Conservation (phyloP, 352 stramenopile species). For the Globisporangium megalacanthum region DNA sequence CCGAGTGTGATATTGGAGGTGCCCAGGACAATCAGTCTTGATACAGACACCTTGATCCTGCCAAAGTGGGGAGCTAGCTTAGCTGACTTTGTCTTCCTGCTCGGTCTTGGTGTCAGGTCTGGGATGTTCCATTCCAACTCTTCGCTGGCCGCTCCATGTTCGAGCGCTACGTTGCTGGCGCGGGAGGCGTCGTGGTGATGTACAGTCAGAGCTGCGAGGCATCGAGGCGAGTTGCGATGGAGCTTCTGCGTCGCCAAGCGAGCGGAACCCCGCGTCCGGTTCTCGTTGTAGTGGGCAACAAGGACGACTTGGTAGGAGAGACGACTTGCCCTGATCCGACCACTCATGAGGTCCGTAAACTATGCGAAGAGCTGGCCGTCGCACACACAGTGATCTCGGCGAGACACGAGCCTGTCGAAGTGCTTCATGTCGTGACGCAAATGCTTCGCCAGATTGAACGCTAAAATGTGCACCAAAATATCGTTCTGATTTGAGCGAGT, state of each 20-base stretch:
- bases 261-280: background rate
- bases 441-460: background rate
- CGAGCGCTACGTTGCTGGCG: slow-evolving; percentile 30
- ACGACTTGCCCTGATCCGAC: background rate
- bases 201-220: slow-evolving; percentile 24
- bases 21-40: too few relatives aligned
- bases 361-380: background rate
- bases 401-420: background rate
- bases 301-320: slow-evolving; percentile 1
- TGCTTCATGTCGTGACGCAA: background rate
- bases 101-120: slow-evolving; percentile 25
- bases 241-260: background rate
- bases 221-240: slow-evolving; percentile 4
- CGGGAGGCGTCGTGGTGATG: slow-evolving; percentile 33
- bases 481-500: background rate
- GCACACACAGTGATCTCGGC: slow-evolving; percentile 2
- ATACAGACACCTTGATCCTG: too few relatives aligned
- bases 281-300: slow-evolving; percentile 9
- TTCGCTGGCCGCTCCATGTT: slow-evolving; percentile 42
- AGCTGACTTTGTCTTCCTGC: too few relatives aligned
- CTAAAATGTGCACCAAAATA: background rate
- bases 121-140: slow-evolving; percentile 51
- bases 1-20: slow-evolving; percentile 41
- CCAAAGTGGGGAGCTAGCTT: too few relatives aligned
- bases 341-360: background rate